These are phyloP conservation scores for Lecanosticta acicola DNA, from an alignment of 2,329 filamentous ascomycete species.

Conservation along the genomic window DNA sequence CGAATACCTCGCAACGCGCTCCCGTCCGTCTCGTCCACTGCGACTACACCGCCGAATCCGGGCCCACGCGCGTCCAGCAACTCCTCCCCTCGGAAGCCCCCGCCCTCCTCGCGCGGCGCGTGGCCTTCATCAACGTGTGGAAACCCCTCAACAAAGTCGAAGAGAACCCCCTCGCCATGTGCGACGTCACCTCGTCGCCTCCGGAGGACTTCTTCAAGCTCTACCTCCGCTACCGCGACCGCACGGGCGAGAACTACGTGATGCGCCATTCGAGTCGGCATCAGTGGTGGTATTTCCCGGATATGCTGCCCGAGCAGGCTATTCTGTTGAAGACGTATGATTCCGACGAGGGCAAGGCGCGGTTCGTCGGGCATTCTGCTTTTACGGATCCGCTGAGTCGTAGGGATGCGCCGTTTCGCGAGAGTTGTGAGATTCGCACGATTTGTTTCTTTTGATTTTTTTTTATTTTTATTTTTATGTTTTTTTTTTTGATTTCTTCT, in stretches of 20 bases:
- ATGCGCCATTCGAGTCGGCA: slow-evolving; percentile 33
- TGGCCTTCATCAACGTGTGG: slow-evolving; percentile 50
- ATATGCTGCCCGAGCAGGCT: slow-evolving; percentile 35
- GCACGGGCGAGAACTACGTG: slow-evolving; percentile 39
- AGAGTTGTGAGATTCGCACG: slow-evolving; percentile 39
- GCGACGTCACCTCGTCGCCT: slow-evolving; percentile 34
- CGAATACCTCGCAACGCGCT: slow-evolving; percentile 35
- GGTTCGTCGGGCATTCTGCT: slow-evolving; percentile 37
- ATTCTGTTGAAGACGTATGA: slow-evolving; percentile 40
- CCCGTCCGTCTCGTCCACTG: slow-evolving; percentile 50
- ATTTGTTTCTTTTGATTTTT: slow-evolving; percentile 38
- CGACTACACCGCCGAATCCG: slow-evolving; percentile 45
- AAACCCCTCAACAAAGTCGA: slow-evolving; percentile 42
- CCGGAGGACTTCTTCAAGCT: slow-evolving; percentile 40
- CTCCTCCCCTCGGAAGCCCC: slow-evolving; percentile 43
- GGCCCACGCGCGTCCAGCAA: slow-evolving; percentile 39
- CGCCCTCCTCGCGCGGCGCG: slow-evolving; percentile 39
- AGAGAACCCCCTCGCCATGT: slow-evolving; percentile 40
- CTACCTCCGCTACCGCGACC: slow-evolving; percentile 36
- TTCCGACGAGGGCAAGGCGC: slow-evolving; percentile 29
- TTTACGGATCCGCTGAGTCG: slow-evolving; percentile 35
- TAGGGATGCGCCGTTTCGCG: slow-evolving; percentile 31
- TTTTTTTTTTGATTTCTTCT: no score
- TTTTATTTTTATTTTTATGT: no score
- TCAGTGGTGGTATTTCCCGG: slow-evolving; percentile 39